These are phyloP conservation scores for Myxozyma monticola DNA, from an alignment of 805 yeast genomes.

Conservation along the genomic window DNA sequence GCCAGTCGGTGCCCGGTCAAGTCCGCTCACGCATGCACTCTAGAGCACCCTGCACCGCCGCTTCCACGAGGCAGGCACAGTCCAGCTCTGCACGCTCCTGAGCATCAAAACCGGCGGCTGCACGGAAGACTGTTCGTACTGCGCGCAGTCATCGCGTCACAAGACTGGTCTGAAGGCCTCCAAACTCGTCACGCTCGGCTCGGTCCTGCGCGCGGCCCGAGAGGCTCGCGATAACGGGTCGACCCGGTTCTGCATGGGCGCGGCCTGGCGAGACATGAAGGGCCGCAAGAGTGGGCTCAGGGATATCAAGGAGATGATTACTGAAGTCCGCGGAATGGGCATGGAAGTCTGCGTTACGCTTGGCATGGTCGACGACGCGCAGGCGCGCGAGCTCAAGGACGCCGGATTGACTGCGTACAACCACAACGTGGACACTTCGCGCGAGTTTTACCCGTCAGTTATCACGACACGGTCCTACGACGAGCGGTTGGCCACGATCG, in stretches of 20 bases:
- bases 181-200: constrained; percentile 58
- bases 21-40: too few species aligned
- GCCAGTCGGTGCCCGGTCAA: too few species aligned
- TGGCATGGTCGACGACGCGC: constrained; percentile 73
- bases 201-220: constrained; percentile 63
- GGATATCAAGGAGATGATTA: constrained; percentile 64
- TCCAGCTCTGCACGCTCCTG: constrained; percentile 73
- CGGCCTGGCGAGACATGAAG: constrained; percentile 85
- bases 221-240: constrained; percentile 69
- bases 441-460: constrained; percentile 73
- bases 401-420: constrained; percentile 80
- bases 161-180: constrained; percentile 73
- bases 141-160: constrained; percentile 72
- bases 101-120: constrained; percentile 81
- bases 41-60: constrained; percentile 51
- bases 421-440: constrained; percentile 77
- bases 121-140: constrained; percentile 77
- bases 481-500: constrained; percentile 66
- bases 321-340: constrained; percentile 60
- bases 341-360: constrained; percentile 80
- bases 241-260: constrained; percentile 81
- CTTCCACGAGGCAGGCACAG: constrained; percentile 66
- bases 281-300: constrained; percentile 70
- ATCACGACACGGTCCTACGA: constrained; percentile 70
- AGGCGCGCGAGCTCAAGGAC: constrained; percentile 58